These are phyloP conservation scores for Draba incana DNA, from an alignment of 345 rosid genomes.

Conservation along the genomic window DNA sequence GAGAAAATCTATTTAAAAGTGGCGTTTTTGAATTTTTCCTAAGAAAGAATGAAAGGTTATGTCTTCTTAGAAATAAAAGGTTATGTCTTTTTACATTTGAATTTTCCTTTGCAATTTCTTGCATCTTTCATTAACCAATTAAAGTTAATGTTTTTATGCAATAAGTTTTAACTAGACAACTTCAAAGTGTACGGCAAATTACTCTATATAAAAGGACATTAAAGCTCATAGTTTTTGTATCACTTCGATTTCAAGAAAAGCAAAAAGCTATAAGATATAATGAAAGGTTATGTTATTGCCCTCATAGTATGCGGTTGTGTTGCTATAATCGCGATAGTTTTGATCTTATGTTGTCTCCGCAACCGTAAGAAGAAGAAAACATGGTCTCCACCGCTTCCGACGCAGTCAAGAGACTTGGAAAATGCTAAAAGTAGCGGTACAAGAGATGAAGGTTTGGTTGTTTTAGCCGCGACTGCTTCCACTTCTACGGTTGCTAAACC, in stretches of 20 bases:
- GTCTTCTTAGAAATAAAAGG: too few species aligned
- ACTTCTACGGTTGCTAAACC: conserved; percentile 24
- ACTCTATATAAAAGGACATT: conserved; percentile 12
- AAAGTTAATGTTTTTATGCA: neutral
- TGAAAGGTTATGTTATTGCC: conserved; percentile 33
- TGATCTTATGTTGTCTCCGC: conserved; percentile 15
- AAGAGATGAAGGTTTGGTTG: conserved; percentile 29
- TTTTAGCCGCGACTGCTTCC: conserved; percentile 23
- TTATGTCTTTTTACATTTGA: too few species aligned
- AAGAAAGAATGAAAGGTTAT: too few species aligned
- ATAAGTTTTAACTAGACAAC: neutral
- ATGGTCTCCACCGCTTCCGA: neutral
- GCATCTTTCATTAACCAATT: conserved; percentile 1
- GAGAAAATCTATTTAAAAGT: too few species aligned
- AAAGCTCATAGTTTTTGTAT: conserved; percentile 1
- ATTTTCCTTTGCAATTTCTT: too few species aligned
- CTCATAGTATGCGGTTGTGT: conserved; percentile 33
- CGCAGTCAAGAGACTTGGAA: conserved; percentile 28
- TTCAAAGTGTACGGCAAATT: neutral
- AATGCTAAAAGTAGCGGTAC: conserved; percentile 18
- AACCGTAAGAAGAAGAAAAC: conserved; percentile 16
- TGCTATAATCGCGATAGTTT: conserved; percentile 8
- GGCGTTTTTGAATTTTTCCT: too few species aligned
- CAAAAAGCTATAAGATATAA: neutral
- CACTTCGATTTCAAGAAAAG: neutral